phyloP scores from a whole-genome alignment of 2,329 filamentous ascomycete genomes.

The Colletotrichum orbiculare region DNA sequence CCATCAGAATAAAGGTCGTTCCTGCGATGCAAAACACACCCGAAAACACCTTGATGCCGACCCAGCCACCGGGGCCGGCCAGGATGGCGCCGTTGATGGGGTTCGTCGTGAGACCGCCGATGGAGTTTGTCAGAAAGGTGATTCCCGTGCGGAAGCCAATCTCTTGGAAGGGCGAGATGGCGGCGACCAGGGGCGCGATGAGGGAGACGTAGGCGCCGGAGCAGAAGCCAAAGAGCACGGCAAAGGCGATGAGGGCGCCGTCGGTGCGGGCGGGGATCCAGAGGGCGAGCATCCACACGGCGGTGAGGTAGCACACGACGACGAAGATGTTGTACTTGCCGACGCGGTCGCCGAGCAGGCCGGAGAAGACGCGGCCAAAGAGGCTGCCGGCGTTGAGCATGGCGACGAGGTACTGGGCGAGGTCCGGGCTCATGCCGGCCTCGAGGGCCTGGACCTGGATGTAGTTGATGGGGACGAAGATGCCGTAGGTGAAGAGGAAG shows the following conservation, averaged over 20 bases:
- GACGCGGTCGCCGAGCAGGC: constrained; percentile 48
- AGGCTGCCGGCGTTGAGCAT: constrained; percentile 53
- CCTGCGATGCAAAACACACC: constrained; percentile 47
- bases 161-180: constrained; percentile 66
- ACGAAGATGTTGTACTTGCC: constrained; percentile 57
- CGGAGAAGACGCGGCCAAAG: constrained; percentile 49
- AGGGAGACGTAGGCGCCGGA: constrained; percentile 55
- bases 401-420: constrained; percentile 49
- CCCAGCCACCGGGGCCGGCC: constrained; percentile 42
- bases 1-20: constrained; percentile 40
- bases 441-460: constrained; percentile 46
- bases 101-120: constrained; percentile 67
- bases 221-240: constrained; percentile 54
- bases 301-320: constrained; percentile 56
- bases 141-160: constrained; percentile 62
- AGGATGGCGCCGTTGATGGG: constrained; percentile 65
- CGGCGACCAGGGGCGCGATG: constrained; percentile 51
- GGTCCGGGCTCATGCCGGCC: constrained; percentile 41
- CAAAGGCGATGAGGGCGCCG: constrained; percentile 50
- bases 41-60: constrained; percentile 51
- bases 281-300: constrained; percentile 52
- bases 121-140: constrained; percentile 62
- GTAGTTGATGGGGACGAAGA: constrained; percentile 51
- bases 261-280: constrained; percentile 51
- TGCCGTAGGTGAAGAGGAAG: constrained; percentile 49